These are phyloP conservation scores for Dentipellis fragilis DNA, from an alignment of 768 basidiomycete species.

Conservation along the genomic window DNA sequence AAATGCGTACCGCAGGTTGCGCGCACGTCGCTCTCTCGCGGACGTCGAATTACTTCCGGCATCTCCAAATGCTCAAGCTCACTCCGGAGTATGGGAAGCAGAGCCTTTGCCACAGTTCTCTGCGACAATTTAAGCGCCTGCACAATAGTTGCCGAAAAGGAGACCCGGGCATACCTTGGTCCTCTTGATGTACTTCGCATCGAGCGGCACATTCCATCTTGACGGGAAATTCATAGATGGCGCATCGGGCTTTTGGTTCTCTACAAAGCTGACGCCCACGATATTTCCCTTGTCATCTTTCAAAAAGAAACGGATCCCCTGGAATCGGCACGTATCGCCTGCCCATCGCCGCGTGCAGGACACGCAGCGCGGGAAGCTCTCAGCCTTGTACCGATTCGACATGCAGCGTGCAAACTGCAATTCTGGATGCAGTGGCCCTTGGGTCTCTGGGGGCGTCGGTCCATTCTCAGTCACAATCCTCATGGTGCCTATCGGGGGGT, in stretches of 20 bases:
- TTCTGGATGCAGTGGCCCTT: slow-evolving; percentile 44
- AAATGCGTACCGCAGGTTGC: slow-evolving; percentile 67
- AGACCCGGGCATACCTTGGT: slow-evolving; percentile 42
- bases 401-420: slow-evolving; percentile 76
- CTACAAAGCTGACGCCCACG: slow-evolving; percentile 60
- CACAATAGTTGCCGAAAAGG: background rate
- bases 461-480: slow-evolving; percentile 23
- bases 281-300: slow-evolving; percentile 50
- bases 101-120: slow-evolving; percentile 57
- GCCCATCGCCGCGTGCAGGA: slow-evolving; percentile 83
- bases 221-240: slow-evolving; percentile 55
- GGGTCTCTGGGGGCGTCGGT: slow-evolving; percentile 15
- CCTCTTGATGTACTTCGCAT: slow-evolving; percentile 37
- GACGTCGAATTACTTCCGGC: slow-evolving; percentile 55
- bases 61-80: slow-evolving; percentile 54
- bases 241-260: slow-evolving; percentile 46
- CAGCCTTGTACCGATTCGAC: slow-evolving; percentile 67
- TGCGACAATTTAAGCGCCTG: slow-evolving; percentile 18
- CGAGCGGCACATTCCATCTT: slow-evolving; percentile 55
- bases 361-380: slow-evolving; percentile 71
- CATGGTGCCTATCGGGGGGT: slow-evolving; percentile 15
- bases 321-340: slow-evolving; percentile 80
- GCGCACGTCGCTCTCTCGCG: slow-evolving; percentile 73
- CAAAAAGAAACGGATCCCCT: slow-evolving; percentile 72
- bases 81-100: slow-evolving; percentile 54